These are phyloP conservation scores for Solanum tarijense DNA, from an alignment of 257 asterid genomes.

Conservation along the genomic window DNA sequence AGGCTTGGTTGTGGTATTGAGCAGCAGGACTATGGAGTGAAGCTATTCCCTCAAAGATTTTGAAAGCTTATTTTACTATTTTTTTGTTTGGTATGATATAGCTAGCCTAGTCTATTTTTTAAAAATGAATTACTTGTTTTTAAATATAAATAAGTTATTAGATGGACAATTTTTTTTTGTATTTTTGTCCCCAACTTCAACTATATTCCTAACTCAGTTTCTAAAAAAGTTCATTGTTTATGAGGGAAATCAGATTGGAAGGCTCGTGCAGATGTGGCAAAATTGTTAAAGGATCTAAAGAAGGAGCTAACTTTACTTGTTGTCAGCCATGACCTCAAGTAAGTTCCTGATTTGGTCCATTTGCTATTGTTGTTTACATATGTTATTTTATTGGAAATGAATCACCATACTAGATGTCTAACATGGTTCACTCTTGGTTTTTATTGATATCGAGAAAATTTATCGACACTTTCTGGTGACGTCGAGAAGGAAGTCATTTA, in stretches of 20 bases:
- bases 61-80: not conserved
- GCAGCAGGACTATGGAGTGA: not conserved
- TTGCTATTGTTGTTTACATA: not conserved
- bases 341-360: slow-evolving; percentile 25
- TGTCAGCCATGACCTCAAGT: slow-evolving; percentile 94
- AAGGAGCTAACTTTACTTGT: slow-evolving; percentile 72
- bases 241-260: slow-evolving; percentile 55
- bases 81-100: not conserved
- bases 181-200: slow-evolving; percentile 2
- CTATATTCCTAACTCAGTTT: not conserved
- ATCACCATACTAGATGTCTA: not conserved
- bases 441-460: not conserved
- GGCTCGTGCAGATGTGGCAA: slow-evolving; percentile 90
- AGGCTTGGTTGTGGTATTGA: not conserved
- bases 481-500: not conserved
- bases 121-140: not conserved
- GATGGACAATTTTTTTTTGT: not conserved
- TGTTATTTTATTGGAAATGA: not conserved
- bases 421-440: not conserved
- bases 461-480: not conserved
- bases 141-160: not conserved
- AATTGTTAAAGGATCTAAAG: slow-evolving; percentile 64
- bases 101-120: not conserved
- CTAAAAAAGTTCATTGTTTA: not conserved
- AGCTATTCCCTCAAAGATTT: not conserved